Conservation (phyloP, 2,329 filamentous ascomycete species). For the Sodiomyces alkalinus region DNA sequence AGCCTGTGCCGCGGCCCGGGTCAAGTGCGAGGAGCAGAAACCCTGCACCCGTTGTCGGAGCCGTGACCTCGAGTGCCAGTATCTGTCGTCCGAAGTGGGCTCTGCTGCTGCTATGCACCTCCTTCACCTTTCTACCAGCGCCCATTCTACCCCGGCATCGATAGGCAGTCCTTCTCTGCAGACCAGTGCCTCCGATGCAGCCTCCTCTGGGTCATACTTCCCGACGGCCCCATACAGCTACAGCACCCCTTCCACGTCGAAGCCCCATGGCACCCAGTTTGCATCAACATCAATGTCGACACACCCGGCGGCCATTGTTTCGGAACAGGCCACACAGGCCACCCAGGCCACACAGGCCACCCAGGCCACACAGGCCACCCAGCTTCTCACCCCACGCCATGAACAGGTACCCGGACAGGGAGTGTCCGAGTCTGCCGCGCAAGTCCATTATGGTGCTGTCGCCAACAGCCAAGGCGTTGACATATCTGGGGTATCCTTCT, state of each 20-base stretch:
- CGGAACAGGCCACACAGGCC: too few relatives aligned
- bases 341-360: too few relatives aligned
- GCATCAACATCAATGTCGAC: too few relatives aligned
- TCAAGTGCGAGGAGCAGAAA: constrained; percentile 40
- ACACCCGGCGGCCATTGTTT: too few relatives aligned
- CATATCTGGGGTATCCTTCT: constrained; percentile 22
- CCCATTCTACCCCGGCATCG: constrained; percentile 12
- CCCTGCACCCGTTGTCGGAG: constrained; percentile 35
- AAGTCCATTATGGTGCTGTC: too few relatives aligned
- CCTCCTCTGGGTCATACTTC: constrained; percentile 1
- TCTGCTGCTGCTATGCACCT: constrained; percentile 27
- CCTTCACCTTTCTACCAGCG: constrained; percentile 24
- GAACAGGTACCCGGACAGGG: too few relatives aligned
- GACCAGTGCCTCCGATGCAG: constrained; percentile 2
- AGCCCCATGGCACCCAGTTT: too few relatives aligned
- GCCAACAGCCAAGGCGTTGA: constrained; percentile 2
- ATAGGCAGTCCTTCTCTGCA: constrained; percentile 9
- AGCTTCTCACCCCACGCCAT: too few relatives aligned
- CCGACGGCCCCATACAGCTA: too few relatives aligned
- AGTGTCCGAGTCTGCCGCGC: too few relatives aligned
- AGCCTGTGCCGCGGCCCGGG: constrained; percentile 33
- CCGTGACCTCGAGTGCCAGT: constrained; percentile 30
- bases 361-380: too few relatives aligned
- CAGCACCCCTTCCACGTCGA: too few relatives aligned
- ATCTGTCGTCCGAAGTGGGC: constrained; percentile 18